Conservation (phyloP, 1,139 yeast genomes). For the Geotrichum macrosporum region DNA sequence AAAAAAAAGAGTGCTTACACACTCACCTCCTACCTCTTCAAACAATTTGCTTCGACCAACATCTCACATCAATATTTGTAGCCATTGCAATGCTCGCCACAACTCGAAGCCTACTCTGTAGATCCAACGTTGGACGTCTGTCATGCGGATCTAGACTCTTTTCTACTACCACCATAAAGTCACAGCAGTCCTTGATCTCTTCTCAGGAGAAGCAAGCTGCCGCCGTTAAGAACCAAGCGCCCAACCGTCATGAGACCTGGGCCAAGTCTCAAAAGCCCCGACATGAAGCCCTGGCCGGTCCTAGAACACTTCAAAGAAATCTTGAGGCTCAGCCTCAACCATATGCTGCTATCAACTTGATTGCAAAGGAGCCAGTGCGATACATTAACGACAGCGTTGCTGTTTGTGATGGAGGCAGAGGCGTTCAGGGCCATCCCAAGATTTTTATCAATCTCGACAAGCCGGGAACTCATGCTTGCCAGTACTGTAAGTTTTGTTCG, state of each 20-base stretch:
- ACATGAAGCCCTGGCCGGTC: slow-evolving; percentile 54
- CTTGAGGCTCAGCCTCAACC: slow-evolving; percentile 68
- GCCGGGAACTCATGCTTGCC: slow-evolving; percentile 67
- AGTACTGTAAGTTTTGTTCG: slow-evolving; percentile 50
- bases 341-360: slow-evolving; percentile 78
- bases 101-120: slow-evolving; percentile 12
- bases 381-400: slow-evolving; percentile 63
- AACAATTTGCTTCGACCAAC: background rate
- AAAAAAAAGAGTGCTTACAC: background rate
- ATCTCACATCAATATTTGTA: background rate
- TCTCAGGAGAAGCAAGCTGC: slow-evolving; percentile 16
- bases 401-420: slow-evolving; percentile 80
- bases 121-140: slow-evolving; percentile 10
- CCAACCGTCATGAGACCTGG: slow-evolving; percentile 70
- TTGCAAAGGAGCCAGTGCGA: slow-evolving; percentile 67
- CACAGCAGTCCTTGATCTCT: slow-evolving; percentile 12
- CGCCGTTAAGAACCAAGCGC: slow-evolving; percentile 52
- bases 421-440: slow-evolving; percentile 80
- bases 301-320: slow-evolving; percentile 71
- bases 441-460: slow-evolving; percentile 76
- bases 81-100: slow-evolving; percentile 18
- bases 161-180: slow-evolving; percentile 9
- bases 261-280: slow-evolving; percentile 64
- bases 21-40: background rate
- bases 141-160: slow-evolving; percentile 10